These are phyloP conservation scores for Verticillium nubilum DNA, from an alignment of 2,329 filamentous ascomycete genomes.

Conservation along the genomic window DNA sequence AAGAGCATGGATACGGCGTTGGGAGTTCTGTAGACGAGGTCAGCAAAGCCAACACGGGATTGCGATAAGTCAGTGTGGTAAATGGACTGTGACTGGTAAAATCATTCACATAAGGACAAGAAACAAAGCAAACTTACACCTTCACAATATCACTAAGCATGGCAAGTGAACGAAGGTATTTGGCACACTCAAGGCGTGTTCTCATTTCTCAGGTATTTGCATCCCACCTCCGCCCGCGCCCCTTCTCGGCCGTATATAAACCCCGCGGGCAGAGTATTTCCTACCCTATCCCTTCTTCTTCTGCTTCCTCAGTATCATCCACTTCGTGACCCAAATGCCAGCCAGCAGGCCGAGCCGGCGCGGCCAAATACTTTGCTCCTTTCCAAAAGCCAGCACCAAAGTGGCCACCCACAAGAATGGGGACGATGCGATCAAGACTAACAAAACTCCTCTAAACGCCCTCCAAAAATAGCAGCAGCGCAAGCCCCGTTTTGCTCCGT, in stretches of 20 bases:
- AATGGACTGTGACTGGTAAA: background rate
- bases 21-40: background rate
- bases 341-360: background rate
- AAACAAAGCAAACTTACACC: background rate
- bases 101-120: background rate
- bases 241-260: background rate
- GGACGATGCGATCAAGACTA: background rate
- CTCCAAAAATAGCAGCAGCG: background rate
- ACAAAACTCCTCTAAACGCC: background rate
- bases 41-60: too few relatives aligned
- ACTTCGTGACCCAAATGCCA: background rate
- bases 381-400: background rate
- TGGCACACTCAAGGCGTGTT: background rate
- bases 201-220: background rate
- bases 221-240: background rate
- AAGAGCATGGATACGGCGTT: background rate
- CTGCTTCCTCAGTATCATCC: background rate
- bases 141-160: background rate
- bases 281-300: background rate
- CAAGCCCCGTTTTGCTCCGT: background rate
- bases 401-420: background rate
- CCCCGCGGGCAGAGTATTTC: background rate
- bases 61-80: background rate
- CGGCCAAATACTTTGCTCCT: background rate
- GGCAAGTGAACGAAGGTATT: background rate